Conservation (phyloP, 2,329 filamentous ascomycete species). For the Geosmithia putterillii region DNA sequence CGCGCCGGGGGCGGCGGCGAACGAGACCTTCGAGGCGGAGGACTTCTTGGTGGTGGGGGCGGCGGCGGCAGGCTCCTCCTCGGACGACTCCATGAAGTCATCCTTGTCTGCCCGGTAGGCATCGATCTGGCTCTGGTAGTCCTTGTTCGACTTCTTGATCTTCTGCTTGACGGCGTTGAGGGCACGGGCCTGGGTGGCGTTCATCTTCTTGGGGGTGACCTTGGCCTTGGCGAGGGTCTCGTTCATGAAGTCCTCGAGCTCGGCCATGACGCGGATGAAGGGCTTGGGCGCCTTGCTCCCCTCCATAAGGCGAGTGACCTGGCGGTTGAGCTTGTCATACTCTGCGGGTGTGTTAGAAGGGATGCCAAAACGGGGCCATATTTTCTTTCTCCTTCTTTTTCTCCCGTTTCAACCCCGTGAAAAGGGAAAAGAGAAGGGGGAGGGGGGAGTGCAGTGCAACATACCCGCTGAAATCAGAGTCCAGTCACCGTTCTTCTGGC, state of each 20-base stretch:
- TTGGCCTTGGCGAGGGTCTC: conserved; percentile 94
- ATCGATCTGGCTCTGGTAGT: conserved; percentile 79
- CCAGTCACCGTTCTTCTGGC: conserved; percentile 96
- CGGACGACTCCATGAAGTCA: conserved; percentile 74
- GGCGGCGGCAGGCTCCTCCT: conserved; percentile 50
- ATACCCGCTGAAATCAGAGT: conserved; percentile 78
- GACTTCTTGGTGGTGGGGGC: conserved; percentile 28
- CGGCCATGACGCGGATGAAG: conserved; percentile 86
- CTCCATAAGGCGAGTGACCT: conserved; percentile 66
- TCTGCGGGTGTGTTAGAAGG: conserved; percentile 37
- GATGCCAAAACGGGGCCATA: background rate
- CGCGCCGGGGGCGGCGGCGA: conserved; percentile 19
- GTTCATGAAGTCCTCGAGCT: conserved; percentile 88
- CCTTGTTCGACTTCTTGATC: conserved; percentile 98
- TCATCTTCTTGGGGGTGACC: conserved; percentile 96
- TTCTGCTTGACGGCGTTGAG: conserved; percentile 96
- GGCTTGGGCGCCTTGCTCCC: conserved; percentile 73
- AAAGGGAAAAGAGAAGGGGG: background rate
- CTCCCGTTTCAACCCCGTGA: too few relatives aligned
- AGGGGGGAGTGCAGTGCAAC: background rate
- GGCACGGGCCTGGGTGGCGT: conserved; percentile 84
- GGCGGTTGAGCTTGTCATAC: conserved; percentile 87
- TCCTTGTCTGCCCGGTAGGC: conserved; percentile 78
- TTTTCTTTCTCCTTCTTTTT: background rate
- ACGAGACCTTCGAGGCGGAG: conserved; percentile 19